phyloP scores from a whole-genome alignment of 768 basidiomycete genomes.

The Podaxis carcinomalis region DNA sequence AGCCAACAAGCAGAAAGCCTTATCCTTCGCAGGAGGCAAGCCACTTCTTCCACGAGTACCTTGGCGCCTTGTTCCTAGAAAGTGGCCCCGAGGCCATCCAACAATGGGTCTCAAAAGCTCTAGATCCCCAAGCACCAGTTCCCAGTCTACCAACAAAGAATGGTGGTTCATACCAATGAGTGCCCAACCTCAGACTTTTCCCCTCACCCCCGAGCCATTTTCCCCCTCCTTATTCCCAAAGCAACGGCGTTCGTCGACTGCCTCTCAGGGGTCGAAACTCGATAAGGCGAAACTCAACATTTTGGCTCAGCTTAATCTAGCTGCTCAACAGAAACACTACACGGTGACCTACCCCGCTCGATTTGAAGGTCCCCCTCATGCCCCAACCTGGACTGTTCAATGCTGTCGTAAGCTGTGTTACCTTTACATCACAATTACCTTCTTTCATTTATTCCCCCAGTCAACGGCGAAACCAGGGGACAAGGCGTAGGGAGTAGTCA shows the following conservation, averaged over 20 bases:
- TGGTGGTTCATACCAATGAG: neutral
- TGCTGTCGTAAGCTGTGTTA: neutral
- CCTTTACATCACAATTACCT: neutral
- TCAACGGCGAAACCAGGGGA: neutral
- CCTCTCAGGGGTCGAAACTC: constrained; percentile 1
- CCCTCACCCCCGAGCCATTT: neutral
- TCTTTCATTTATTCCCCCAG: neutral
- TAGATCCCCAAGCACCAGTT: neutral
- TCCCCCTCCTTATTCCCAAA: neutral
- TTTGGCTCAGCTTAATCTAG: constrained; percentile 48
- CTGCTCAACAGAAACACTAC: constrained; percentile 41
- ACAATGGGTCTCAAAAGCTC: neutral
- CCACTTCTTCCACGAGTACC: neutral
- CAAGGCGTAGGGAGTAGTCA: neutral
- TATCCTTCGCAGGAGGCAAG: neutral
- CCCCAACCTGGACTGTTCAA: neutral
- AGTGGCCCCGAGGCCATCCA: neutral
- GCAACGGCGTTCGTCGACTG: neutral
- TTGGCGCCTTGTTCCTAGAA: neutral
- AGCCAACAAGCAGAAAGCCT: neutral
- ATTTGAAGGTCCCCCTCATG: constrained; percentile 27
- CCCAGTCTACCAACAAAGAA: neutral
- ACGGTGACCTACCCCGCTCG: constrained; percentile 43
- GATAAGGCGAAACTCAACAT: constrained; percentile 21
- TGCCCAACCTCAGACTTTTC: neutral